Conservation (phyloP, 2,329 filamentous ascomycete genomes). For the Alternaria sp. region DNA sequence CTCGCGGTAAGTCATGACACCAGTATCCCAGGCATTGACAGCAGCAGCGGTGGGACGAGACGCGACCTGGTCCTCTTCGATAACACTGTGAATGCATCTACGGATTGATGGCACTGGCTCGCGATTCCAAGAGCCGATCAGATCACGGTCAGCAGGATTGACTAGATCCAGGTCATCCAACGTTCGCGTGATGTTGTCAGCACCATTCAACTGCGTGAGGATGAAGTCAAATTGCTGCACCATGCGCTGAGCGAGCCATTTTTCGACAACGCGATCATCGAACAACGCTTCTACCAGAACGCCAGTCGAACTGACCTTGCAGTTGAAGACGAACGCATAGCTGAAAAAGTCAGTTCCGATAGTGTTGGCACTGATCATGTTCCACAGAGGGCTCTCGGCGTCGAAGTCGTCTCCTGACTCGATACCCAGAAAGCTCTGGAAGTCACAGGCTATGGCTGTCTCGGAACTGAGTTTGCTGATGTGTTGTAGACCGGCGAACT, state of each 20-base stretch:
- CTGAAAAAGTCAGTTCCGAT: constrained; percentile 46
- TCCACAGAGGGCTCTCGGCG: constrained; percentile 36
- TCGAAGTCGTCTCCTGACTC: constrained; percentile 39
- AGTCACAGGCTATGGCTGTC: constrained; percentile 52
- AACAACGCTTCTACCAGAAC: constrained; percentile 40
- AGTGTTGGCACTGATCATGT: constrained; percentile 40
- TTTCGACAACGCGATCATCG: constrained; percentile 34
- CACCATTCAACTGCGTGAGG: constrained; percentile 29
- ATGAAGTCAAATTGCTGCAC: constrained; percentile 39
- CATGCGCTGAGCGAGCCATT: constrained; percentile 36
- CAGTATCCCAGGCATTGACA: constrained; percentile 40
- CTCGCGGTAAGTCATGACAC: constrained; percentile 33
- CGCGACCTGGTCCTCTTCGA: constrained; percentile 31
- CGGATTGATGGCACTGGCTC: constrained; percentile 29
- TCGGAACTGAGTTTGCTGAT: constrained; percentile 50
- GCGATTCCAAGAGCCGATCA: constrained; percentile 35
- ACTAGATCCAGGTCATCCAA: constrained; percentile 30
- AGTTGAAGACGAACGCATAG: constrained; percentile 44
- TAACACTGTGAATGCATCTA: constrained; percentile 38
- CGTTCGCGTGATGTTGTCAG: constrained; percentile 9
- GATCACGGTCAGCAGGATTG: constrained; percentile 23
- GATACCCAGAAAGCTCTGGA: constrained; percentile 56
- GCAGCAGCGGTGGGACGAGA: constrained; percentile 27
- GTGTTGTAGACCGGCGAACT: constrained; percentile 55
- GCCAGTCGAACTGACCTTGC: constrained; percentile 26